Evolutionary conservation across 164 flowering plant species (phyloP), one percentile per base, ranked within the genome.

Genomic region (Kingdonia uniflora): DNA sequence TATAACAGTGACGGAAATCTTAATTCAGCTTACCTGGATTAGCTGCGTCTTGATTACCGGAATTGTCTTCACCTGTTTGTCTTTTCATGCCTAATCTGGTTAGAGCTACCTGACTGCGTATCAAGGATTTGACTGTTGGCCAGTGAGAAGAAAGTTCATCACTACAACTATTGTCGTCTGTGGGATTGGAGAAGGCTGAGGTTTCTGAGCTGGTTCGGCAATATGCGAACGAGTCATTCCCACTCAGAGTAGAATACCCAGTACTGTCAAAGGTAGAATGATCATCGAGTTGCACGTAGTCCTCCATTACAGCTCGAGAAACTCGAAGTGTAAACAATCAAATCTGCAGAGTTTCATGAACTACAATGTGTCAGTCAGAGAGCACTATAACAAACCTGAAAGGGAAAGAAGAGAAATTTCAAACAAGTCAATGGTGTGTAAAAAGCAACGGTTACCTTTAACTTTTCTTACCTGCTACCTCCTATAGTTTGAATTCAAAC

Each of bases 121-220:
- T 56, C 25, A 62, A 58, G 7, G 74, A 50, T 49, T 70, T 78
- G 19, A 64, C 35, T 13, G 49, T 61, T 2, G 77, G 66, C 80
- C 83, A 82, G 20, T 56, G 17, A 26, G 87, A 86, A 40, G 95
- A 82, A 49, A 73, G 64, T n/a, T 70, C 80, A 37, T 80, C 76
- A 16, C 68, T 62, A 55, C 21, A 76, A 69, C 73, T 76, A 53
- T 38, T 70, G 38, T 81, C 87, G 47, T 77, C 82, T n/a, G 68
- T 62, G 11, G 64, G 67, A 11, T 81, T 84, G 0, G 94, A 85
- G 47, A 75, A 73, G 2, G 75, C 69, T 17, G 96, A 90, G 41
- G 71, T 68, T 57, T 75, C 84, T 1, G 98, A 92, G 49, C 66
- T 73, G 8, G 95, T 80, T 50, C 98, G 63, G 66, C 75, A 63